A percentile compares a stretch with the other conserved stretches of the same genome.
These are phyloP conservation scores for Fusarium annulatum DNA, from an alignment of 2,329 filamentous ascomycete genomes.

Conservation along the genomic window DNA sequence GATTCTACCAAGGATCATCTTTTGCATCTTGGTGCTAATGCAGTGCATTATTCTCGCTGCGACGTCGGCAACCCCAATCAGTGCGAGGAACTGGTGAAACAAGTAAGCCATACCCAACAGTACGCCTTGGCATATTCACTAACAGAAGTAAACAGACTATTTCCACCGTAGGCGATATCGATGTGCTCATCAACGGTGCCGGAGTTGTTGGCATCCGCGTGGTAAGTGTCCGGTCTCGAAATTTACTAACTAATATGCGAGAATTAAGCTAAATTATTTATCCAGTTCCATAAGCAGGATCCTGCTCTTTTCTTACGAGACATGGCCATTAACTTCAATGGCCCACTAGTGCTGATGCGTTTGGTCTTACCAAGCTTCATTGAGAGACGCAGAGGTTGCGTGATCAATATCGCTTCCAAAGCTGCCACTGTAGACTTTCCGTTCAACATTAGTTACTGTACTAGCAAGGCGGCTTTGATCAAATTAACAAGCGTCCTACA, in stretches of 20 bases:
- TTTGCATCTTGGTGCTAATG: not conserved
- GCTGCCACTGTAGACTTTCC: not conserved
- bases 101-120: not conserved
- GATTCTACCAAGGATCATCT: not conserved
- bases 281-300: not conserved
- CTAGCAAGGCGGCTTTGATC: not conserved
- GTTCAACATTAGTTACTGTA: not conserved
- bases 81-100: not conserved
- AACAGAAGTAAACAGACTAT: fast-evolving
- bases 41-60: not conserved
- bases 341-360: not conserved
- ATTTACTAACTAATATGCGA: too few species aligned
- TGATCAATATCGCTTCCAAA: not conserved
- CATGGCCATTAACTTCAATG: not conserved
- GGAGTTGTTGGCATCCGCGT: not conserved
- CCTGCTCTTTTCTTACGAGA: not conserved
- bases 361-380: not conserved
- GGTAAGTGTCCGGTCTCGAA: not conserved
- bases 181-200: not conserved
- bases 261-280: fast-evolving
- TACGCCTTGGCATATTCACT: fast-evolving
- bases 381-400: not conserved
- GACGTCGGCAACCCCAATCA: not conserved
- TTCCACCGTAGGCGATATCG: fast-evolving
- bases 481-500: not conserved